phyloP scores from a whole-genome alignment of 2,329 filamentous ascomycete genomes.

The Metarhizium guizhouense region DNA sequence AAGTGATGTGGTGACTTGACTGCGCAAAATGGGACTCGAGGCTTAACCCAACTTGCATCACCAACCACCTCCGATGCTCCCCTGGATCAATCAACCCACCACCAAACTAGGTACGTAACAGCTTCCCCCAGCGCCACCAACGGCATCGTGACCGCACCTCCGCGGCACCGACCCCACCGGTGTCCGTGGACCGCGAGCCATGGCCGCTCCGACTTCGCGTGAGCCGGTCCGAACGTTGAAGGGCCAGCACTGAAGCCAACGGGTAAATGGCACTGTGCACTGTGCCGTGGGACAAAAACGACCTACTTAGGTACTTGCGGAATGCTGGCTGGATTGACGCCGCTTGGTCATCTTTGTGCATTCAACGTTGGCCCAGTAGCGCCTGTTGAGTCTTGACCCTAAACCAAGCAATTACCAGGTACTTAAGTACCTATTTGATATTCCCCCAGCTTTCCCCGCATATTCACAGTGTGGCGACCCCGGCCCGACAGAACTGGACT shows the following conservation, averaged over 20 bases:
- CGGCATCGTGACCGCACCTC: background rate
- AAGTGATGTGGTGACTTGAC: no score
- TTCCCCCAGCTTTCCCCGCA: background rate
- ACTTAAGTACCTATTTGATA: no score
- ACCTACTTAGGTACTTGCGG: no score
- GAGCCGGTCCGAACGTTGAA: background rate
- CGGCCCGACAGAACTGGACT: background rate
- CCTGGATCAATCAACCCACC: background rate
- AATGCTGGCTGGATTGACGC: no score
- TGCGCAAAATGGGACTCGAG: no score
- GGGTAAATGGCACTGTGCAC: no score
- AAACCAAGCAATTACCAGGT: no score
- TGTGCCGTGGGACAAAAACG: no score
- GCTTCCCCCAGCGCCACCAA: background rate
- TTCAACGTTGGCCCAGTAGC: no score
- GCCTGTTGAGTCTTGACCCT: no score
- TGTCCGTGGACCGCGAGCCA: constrained; percentile 1
- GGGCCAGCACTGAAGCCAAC: no score
- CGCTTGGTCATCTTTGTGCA: no score
- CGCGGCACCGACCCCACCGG: constrained; percentile 1
- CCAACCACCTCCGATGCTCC: background rate
- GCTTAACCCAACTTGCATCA: background rate
- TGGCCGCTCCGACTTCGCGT: background rate
- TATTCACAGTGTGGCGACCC: background rate
- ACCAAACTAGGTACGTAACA: background rate